A percentile compares a stretch with the other conserved stretches of the same genome.
Conservation (phyloP, 1,284 basidiomycete genomes). For the Puccinia novopanici region DNA sequence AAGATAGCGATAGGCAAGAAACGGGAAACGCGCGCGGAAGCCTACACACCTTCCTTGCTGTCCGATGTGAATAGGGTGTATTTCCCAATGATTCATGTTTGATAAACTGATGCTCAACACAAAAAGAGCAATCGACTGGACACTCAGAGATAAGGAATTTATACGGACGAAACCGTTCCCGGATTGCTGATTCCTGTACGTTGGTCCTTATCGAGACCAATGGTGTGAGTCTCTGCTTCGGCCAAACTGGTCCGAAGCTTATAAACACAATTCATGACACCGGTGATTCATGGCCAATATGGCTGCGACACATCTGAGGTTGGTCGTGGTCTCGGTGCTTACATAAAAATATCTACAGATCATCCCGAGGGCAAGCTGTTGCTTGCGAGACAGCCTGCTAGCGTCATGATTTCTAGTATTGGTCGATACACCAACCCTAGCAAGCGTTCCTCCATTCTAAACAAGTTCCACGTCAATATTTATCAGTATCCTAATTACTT, state of each 20-base stretch:
- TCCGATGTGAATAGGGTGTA: conserved; percentile 16
- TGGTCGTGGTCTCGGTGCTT: not conserved
- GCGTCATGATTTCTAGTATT: not conserved
- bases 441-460: too few species aligned
- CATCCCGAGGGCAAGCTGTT: not conserved
- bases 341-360: too few species aligned
- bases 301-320: not conserved
- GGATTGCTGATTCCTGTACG: not conserved
- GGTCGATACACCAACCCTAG: too few species aligned
- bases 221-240: not conserved
- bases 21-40: not conserved
- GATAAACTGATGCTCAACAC: not conserved
- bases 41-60: conserved; percentile 5
- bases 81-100: conserved; percentile 23
- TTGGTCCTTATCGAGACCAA: conserved; percentile 29
- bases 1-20: conserved; percentile 28
- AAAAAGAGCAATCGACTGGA: not conserved
- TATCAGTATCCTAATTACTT: not conserved
- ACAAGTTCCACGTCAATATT: not conserved
- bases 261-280: not conserved
- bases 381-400: not conserved
- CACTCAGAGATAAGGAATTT: conserved; percentile 20
- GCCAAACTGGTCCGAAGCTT: not conserved
- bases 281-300: too few species aligned
- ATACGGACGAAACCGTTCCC: conserved; percentile 5